phyloP scores from a whole-genome alignment of 2,329 filamentous ascomycete genomes.

The Penicillium rolfsii region DNA sequence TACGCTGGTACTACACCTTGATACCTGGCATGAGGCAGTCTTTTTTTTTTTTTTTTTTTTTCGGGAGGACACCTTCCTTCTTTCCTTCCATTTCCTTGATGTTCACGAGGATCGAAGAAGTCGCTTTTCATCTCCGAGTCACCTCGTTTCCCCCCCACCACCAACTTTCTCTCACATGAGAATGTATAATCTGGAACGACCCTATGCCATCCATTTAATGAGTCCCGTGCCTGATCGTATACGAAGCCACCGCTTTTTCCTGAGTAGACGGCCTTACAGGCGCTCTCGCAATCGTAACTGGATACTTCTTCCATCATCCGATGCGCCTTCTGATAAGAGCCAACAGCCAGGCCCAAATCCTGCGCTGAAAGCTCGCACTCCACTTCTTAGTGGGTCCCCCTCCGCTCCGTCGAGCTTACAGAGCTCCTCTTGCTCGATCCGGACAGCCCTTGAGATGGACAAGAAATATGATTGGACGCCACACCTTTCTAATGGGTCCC shows the following conservation, averaged over 20 bases:
- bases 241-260: not conserved
- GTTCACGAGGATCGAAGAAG: slow-evolving; percentile 5
- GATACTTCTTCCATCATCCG: not conserved
- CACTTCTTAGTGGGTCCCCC: not conserved
- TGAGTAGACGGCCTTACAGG: not conserved
- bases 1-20: slow-evolving; percentile 16
- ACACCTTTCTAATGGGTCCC: not conserved
- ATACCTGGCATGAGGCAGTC: slow-evolving; percentile 25
- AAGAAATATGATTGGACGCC: not conserved
- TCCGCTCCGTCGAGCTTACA: not conserved
- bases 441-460: not conserved
- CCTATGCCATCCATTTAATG: not conserved
- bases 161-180: not conserved
- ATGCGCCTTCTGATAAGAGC: slow-evolving; percentile 1
- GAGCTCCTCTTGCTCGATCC: not conserved
- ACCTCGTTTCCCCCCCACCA: not conserved
- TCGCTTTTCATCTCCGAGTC: not conserved
- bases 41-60: not conserved
- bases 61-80: not conserved
- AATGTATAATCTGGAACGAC: not conserved
- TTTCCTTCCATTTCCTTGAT: not conserved
- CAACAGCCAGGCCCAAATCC: not conserved
- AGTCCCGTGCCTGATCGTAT: not conserved
- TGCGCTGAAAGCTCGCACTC: not conserved
- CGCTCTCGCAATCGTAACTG: not conserved